Evolutionary conservation across 164 flowering plant species (phyloP).

Genomic region (Buxus sempervirens): DNA sequence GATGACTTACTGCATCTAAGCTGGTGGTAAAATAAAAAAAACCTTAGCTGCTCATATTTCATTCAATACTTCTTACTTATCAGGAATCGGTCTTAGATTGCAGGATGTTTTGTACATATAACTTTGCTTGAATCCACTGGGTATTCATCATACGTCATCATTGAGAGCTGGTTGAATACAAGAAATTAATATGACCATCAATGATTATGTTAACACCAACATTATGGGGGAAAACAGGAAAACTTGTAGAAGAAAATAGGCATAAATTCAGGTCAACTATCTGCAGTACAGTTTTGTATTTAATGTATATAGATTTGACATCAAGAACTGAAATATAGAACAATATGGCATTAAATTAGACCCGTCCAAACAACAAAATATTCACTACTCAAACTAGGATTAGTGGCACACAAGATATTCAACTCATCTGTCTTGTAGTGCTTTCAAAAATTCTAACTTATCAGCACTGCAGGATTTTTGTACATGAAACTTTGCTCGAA

Average conservation of each 20-base stretch:
- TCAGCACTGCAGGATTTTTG: slow-evolving; percentile 27
- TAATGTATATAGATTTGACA: slow-evolving; percentile 7
- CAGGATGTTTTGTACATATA: slow-evolving; percentile 17
- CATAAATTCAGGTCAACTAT: not conserved
- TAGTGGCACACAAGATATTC: slow-evolving; percentile 9
- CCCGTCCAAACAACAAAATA: not conserved
- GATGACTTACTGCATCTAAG: no score
- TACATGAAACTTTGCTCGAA: slow-evolving; percentile 27
- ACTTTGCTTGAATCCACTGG: slow-evolving; percentile 23
- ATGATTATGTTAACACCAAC: slow-evolving; percentile 3
- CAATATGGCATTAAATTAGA: slow-evolving; percentile 7
- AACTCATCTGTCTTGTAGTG: slow-evolving; percentile 28
- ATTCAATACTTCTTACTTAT: slow-evolving; percentile 16
- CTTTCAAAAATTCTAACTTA: slow-evolving; percentile 29
- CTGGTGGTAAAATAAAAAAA: not conserved
- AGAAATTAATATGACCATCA: slow-evolving; percentile 20
- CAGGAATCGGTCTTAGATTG: slow-evolving; percentile 18
- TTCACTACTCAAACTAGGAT: slow-evolving; percentile 19
- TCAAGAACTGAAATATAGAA: slow-evolving; percentile 8
- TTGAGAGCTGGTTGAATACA: slow-evolving; percentile 37
- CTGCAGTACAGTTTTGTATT: slow-evolving; percentile 6
- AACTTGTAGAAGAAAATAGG: not conserved
- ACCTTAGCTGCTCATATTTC: slow-evolving; percentile 9
- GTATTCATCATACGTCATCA: slow-evolving; percentile 36
- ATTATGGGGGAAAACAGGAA: not conserved